Evolutionary conservation across 2,329 filamentous ascomycete species (phyloP), one percentile per base, ranked within the genome.

Genomic region (Clathrospora elynae): DNA sequence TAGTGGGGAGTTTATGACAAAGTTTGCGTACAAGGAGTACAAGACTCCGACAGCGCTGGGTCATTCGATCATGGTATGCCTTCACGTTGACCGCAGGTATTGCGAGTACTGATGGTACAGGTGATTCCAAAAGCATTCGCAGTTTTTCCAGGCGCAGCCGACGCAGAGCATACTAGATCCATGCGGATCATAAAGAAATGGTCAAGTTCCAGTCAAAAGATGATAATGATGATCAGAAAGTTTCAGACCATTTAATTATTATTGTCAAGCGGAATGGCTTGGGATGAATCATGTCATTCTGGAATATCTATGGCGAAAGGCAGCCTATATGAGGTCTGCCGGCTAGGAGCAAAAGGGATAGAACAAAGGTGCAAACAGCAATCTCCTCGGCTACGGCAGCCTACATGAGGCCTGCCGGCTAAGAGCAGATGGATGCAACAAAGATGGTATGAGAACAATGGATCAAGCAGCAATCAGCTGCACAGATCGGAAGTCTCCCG

Each of bases 81-180:
- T 22, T 7, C 17, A 4, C n/a, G 13, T 18, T 34, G 26, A 17
- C 13, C 12, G 6, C 38, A 16, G 9, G 13, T 7, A 13, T 18
- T 39, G 36, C 16, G 11, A 24, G 24, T 31, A 25, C 34, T 40
- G 22, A 12, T 38, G 39, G 45, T 57, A 25, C n/a, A 68, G 62
- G 58, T 72, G 9, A 68, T 72, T 16, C 67, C 66, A 24, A 46
- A 45, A 47, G 47, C 55, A 12, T 72, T 68, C 12, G 70, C 68
- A 5, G 61, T 70, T 8, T 57, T 72, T 14, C 63, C 63, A 39
- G 66, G 67, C 29, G 58, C 64, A 20, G 50, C 50, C 17, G 49
- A 70, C 51, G 54, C 61, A 8, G 68, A 69, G 37, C 46, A 49
- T 34, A 62, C 71, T 34, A 56, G 10, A 70, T 73, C 35, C 61